phyloP scores from a whole-genome alignment of 1,139 yeast genomes.

The Yarrowia galli region DNA sequence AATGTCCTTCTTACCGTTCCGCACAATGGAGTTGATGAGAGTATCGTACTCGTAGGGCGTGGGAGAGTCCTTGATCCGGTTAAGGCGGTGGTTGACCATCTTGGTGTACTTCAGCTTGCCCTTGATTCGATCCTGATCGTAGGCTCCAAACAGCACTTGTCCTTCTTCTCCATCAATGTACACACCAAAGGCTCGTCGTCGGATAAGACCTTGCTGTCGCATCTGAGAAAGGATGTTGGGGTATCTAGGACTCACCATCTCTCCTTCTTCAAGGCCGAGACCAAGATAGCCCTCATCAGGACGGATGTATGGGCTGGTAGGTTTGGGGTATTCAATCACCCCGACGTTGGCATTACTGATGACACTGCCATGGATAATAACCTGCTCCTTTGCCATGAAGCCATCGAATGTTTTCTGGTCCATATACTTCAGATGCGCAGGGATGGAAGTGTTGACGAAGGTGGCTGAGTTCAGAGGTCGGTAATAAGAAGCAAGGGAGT shows the following conservation, averaged over 20 bases:
- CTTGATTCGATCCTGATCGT: conserved; percentile 17
- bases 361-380: background rate
- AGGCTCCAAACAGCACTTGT: conserved; percentile 16
- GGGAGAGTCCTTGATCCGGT: conserved; percentile 10
- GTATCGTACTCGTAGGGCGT: conserved; percentile 11
- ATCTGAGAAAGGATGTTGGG: conserved; percentile 1
- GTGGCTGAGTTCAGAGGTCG: background rate
- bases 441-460: background rate
- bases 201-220: conserved; percentile 1
- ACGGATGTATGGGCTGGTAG: background rate
- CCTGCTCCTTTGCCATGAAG: background rate
- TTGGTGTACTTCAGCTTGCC: background rate
- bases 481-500: background rate
- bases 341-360: conserved; percentile 4
- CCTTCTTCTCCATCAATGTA: background rate
- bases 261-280: conserved; percentile 10
- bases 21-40: background rate
- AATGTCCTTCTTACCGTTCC: background rate
- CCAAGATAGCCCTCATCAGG: conserved; percentile 1
- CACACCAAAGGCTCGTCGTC: conserved; percentile 8
- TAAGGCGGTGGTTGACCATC: background rate
- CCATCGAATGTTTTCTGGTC: background rate
- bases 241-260: background rate
- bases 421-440: background rate
- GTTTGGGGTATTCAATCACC: background rate